phyloP scores from a whole-genome alignment of 2,329 filamentous ascomycete genomes.

The Epichloe coenophiala region DNA sequence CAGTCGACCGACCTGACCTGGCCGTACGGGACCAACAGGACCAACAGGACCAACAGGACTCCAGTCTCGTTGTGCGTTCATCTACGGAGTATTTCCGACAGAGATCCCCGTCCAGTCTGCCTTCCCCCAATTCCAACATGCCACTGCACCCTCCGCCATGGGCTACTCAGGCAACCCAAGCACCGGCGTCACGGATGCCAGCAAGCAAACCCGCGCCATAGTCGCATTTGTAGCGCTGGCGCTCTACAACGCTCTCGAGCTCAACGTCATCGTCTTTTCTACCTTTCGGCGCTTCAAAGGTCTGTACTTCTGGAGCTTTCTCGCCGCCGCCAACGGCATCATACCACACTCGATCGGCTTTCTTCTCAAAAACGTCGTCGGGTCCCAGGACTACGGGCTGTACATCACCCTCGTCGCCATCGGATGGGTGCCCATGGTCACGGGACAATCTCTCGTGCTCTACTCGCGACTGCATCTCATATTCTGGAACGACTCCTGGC shows the following conservation, averaged over 20 bases:
- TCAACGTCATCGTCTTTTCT: constrained; percentile 17
- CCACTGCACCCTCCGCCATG: neutral
- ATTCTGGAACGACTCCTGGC: constrained; percentile 30
- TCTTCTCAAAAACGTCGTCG: constrained; percentile 24
- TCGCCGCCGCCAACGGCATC: constrained; percentile 19
- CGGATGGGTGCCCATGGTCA: constrained; percentile 34
- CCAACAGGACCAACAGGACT: neutral
- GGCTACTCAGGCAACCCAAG: constrained; percentile 5
- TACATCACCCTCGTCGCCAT: constrained; percentile 12
- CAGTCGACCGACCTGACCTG: neutral
- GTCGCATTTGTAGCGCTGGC: constrained; percentile 4
- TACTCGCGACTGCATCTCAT: constrained; percentile 50
- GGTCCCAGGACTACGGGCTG: constrained; percentile 4
- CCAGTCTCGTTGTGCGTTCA: neutral
- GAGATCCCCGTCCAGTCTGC: no score
- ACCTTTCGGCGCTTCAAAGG: constrained; percentile 18
- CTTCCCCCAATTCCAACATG: neutral
- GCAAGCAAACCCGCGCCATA: neutral
- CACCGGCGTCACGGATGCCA: neutral
- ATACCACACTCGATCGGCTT: constrained; percentile 29
- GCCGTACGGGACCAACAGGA: neutral
- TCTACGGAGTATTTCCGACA: neutral
- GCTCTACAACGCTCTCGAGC: constrained; percentile 19
- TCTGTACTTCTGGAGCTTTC: constrained; percentile 26
- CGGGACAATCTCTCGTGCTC: constrained; percentile 45